Conservation (phyloP, 2,329 filamentous ascomycete species). For the Claviceps sorghi region DNA sequence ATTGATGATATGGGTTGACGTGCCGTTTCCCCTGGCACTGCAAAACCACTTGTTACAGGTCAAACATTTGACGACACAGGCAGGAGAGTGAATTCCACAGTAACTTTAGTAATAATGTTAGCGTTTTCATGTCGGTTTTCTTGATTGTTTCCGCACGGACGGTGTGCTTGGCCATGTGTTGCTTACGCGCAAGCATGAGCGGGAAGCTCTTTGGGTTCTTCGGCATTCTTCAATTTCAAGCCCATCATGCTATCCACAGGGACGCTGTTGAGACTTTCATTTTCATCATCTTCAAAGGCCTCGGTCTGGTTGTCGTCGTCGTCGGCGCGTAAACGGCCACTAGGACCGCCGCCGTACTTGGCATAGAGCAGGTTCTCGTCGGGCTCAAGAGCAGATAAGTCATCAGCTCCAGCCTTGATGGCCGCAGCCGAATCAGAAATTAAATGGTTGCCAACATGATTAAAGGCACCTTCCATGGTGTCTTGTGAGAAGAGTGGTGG, state of each 20-base stretch:
- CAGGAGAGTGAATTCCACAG: constrained; percentile 92
- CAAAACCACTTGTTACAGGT: constrained; percentile 98
- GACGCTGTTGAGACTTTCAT: constrained; percentile 61
- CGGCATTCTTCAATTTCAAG: constrained; percentile 37
- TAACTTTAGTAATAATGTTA: constrained; percentile 40
- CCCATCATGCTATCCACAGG: constrained; percentile 63
- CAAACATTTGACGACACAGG: constrained; percentile 91
- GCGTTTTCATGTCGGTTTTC: not conserved
- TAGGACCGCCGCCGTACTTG: constrained; percentile 42
- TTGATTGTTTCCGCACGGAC: not conserved
- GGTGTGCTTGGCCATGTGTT: constrained; percentile 3
- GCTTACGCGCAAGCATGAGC: constrained; percentile 88
- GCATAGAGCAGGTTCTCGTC: constrained; percentile 73
- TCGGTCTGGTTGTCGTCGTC: constrained; percentile 86
- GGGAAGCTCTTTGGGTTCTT: constrained; percentile 84
- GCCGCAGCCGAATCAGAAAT: constrained; percentile 71
- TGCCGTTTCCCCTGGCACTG: constrained; percentile 90
- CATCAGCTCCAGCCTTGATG: constrained; percentile 77
- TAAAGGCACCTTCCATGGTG: constrained; percentile 76
- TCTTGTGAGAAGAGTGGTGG: constrained; percentile 6
- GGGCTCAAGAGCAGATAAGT: constrained; percentile 52
- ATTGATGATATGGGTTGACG: constrained; percentile 95
- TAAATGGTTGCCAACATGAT: constrained; percentile 72
- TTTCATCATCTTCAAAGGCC: constrained; percentile 68
- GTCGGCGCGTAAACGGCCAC: constrained; percentile 56